These are phyloP conservation scores for Chimonanthus praecox DNA, from an alignment of 164 flowering plant species.

Conservation along the genomic window DNA sequence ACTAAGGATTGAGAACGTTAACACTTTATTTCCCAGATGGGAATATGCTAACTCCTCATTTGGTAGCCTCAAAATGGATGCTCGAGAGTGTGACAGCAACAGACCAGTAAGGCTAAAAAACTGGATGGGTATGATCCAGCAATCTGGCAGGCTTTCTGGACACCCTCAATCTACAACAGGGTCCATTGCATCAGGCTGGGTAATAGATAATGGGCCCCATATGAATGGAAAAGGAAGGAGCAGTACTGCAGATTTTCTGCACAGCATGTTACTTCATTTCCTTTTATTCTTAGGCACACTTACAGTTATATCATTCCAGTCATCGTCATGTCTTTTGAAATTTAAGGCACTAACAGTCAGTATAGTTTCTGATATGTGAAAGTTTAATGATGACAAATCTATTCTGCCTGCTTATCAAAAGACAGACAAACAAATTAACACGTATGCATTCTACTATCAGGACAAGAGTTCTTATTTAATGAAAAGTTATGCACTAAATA, in stretches of 20 bases:
- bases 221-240: neutral
- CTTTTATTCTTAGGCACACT: neutral
- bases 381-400: too few relatives aligned
- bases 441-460: neutral
- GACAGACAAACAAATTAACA: neutral
- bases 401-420: neutral
- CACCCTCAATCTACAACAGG: neutral
- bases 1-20: too few relatives aligned
- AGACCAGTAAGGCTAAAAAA: neutral
- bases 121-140: neutral
- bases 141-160: neutral
- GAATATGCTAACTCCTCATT: neutral
- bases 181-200: neutral
- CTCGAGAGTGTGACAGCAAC: neutral
- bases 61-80: neutral
- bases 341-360: neutral
- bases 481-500: neutral
- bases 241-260: neutral
- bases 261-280: neutral
- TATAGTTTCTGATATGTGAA: too few relatives aligned
- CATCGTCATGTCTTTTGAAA: neutral
- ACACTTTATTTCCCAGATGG: neutral
- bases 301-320: neutral
- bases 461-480: neutral
- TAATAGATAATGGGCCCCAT: neutral